Evolutionary conservation across 1,139 yeast species (phyloP), one percentile per base, ranked within the genome.

Genomic region (Blastobotrys proliferans): DNA sequence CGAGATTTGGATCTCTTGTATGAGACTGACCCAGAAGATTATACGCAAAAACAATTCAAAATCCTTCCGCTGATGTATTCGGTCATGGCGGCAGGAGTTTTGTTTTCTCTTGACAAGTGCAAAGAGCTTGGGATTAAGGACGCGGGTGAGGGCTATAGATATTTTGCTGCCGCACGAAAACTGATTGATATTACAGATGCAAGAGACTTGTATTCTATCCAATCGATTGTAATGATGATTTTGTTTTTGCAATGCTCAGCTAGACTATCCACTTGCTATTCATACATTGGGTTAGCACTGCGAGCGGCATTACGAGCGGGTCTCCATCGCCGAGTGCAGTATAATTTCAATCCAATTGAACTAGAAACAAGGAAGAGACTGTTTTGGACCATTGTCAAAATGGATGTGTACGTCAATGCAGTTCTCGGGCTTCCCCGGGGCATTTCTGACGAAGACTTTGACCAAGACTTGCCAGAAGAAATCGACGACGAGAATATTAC

Each of bases 211-310:
- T 76, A 74, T 54, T 77, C 81, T 14, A 75, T 80, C 48, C 95
- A 88, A 62, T 81, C 95, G 0, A 76, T 87, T 40, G 72, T 75
- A 47, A 73, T 74, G 73, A 61, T 76, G 64, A 63, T 85, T 44
- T 72, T 88, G 54, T 88, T 87, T 60, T 68, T 88, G 43, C 96
- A 88, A 64, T 87, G 96, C 60, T 83, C 95, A 2, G 95, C 96
- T 1, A 72, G 95, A 49, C 69, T 90, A 46, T 83, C 95, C 0
- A 86, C 95, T 0, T 88, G 97, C 63, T 88, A 88, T 61, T 81
- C 95, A 0, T 88, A 86, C 61, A 84, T 87, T 52, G 96, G 97
- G n/a, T 83, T 86, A 41, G 97, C 95, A 0, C 67, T 88, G 55
- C 71, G 97, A 58, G 82, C 92, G 40, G 95, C 95, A 0, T 66